phyloP scores from a whole-genome alignment of 495 filamentous ascomycete species.

The Penicillium antarcticum region DNA sequence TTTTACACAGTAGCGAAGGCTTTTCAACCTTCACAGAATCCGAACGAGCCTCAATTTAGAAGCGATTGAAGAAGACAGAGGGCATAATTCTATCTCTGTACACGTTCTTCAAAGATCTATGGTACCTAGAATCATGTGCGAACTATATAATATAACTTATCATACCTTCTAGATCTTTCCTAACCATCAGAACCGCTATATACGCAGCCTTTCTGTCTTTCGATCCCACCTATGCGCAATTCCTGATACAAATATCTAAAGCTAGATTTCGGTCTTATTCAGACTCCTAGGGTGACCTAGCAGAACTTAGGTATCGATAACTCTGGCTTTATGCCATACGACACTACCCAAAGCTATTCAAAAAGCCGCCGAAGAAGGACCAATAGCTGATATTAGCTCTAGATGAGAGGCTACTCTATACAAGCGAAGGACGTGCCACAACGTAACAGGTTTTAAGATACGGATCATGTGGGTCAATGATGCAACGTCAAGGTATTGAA shows the following conservation, averaged over 20 bases:
- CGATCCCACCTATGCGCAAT: not conserved
- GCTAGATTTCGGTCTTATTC: slow-evolving; percentile 8
- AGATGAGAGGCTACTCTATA: no score
- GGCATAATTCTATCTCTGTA: slow-evolving; percentile 25
- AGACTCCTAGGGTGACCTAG: slow-evolving; percentile 3
- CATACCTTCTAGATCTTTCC: slow-evolving; percentile 10
- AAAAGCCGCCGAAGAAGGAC: not conserved
- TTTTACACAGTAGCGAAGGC: slow-evolving; percentile 15
- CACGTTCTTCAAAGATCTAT: slow-evolving; percentile 33
- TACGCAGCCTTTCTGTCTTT: slow-evolving; percentile 1
- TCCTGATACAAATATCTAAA: slow-evolving; percentile 23
- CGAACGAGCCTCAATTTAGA: slow-evolving; percentile 24
- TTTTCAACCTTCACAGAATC: slow-evolving; percentile 24
- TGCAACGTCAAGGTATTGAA: no score
- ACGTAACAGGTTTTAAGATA: no score
- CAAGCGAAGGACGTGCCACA: no score
- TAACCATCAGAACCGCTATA: slow-evolving; percentile 14
- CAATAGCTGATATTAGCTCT: no score
- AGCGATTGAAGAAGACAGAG: slow-evolving; percentile 9
- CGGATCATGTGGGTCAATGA: no score
- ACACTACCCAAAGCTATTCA: slow-evolving; percentile 21
- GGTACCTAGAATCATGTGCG: slow-evolving; percentile 26
- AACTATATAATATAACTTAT: slow-evolving; percentile 25
- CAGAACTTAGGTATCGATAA: slow-evolving; percentile 17
- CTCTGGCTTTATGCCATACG: slow-evolving; percentile 25